Base-by-base conservation (phyloP, 257 asterid species). In the Nicotiana noctiflora region DNA sequence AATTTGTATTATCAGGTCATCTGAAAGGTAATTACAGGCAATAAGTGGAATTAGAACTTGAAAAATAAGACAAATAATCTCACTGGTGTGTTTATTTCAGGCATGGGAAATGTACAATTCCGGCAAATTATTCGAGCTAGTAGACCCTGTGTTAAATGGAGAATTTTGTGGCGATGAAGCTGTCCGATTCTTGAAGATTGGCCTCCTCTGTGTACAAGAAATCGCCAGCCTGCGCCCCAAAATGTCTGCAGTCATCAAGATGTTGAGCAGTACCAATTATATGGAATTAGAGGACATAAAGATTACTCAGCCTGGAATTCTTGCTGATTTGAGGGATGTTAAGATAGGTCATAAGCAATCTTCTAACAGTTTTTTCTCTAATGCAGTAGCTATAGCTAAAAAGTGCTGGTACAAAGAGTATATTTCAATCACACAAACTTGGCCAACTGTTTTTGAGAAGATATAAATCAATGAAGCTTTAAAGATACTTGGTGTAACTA, bases 31-130 rank as follows among this genome's bases (percentile, higher is more conserved):
- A 37, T 8, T 40, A 1, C 11, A 8, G 0, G 49, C 49, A 40
- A 40, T 8, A 40, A 40, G 9, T 40, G 46, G 9, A 40, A 40
- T 8, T 40, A 40, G 3, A 40, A 40, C 49, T 40, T 40, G 12
- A 37, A 37, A 37, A 37, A 29, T 37, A 37, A 37, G 2, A 37
- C 46, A 37, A 37, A 37, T 6, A 37, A 37, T 37, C 46, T 37
- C 46, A 37, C 46, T 1, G 1, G 12, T 40, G 49, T 8, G 8
- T 8, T 8, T 40, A 57, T 55, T 77, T 34, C 81, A 77, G 81
- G 81, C 81, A 57, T 77, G 81, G 81, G 57, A 77, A 37, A 77
- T 77, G 70, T 77, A 77, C 81, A 57, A 57, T n/a, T 2, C 14
- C 34, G 40, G 34, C 23, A 21, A 34, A 77, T 55, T 77, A 10